Evolutionary conservation across 257 asterid species (phyloP).

Genomic region (Verbena officinalis): DNA sequence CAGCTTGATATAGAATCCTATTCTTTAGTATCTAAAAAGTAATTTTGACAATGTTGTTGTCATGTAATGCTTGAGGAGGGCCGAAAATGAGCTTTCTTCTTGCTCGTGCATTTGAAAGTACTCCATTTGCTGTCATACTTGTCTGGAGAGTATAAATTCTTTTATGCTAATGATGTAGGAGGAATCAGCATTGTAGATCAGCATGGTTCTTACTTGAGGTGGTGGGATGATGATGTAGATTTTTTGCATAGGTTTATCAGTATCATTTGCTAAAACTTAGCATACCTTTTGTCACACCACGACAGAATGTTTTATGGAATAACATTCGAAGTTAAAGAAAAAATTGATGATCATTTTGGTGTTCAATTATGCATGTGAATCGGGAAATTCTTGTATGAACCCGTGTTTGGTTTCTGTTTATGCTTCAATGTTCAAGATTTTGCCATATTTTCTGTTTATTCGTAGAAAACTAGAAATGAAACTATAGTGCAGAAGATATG

Average conservation of each 20-base stretch:
- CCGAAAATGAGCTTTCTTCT: constrained; percentile 8
- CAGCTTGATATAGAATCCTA: not conserved
- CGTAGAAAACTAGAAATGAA: too few species aligned
- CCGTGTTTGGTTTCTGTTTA: too few species aligned
- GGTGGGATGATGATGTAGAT: constrained; percentile 16
- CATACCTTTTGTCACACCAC: constrained; percentile 2
- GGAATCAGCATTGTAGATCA: constrained; percentile 4
- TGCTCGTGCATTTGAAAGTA: not conserved
- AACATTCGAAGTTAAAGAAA: not conserved
- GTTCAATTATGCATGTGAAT: too few species aligned
- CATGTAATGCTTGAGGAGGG: not conserved
- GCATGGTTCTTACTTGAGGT: not conserved
- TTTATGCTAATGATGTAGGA: constrained; percentile 6
- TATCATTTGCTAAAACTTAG: constrained; percentile 1
- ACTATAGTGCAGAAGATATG: too few species aligned
- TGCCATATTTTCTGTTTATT: too few species aligned
- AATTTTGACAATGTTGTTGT: not conserved
- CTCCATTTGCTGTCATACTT: constrained; percentile 12
- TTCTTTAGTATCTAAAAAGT: not conserved
- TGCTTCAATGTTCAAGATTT: too few species aligned
- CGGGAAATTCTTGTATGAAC: too few species aligned
- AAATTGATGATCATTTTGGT: too few species aligned
- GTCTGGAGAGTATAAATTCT: constrained; percentile 27
- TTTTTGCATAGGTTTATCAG: not conserved
- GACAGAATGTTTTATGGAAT: not conserved